These are phyloP conservation scores for Phytopythium aichiense DNA, from an alignment of 352 stramenopile species.

Conservation along the genomic window DNA sequence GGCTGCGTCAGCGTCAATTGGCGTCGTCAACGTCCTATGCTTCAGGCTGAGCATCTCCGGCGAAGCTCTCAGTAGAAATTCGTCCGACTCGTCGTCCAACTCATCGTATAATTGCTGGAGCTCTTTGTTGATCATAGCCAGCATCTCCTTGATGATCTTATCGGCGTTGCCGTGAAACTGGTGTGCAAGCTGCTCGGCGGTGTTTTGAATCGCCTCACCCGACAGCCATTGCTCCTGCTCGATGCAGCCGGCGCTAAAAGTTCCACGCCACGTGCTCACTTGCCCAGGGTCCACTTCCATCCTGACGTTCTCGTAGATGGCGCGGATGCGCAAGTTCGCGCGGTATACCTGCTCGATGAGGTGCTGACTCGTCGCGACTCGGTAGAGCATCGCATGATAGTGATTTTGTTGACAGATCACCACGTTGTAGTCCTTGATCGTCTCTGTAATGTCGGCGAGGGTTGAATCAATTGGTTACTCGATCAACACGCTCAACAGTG, in stretches of 20 bases:
- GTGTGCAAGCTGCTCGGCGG: background rate
- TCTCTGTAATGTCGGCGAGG: background rate
- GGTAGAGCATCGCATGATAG: background rate
- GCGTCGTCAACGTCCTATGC: background rate
- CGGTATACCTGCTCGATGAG: background rate
- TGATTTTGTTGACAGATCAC: background rate
- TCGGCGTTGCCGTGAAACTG: background rate
- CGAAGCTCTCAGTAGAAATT: background rate
- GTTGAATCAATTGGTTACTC: background rate
- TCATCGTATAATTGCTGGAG: background rate
- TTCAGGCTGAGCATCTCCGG: background rate
- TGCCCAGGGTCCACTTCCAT: background rate
- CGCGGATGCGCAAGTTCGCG: background rate
- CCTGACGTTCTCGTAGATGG: background rate
- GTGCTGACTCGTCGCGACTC: background rate
- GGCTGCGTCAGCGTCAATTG: background rate
- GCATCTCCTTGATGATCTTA: background rate
- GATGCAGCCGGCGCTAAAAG: background rate
- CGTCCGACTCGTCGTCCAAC: background rate
- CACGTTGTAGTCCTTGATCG: background rate
- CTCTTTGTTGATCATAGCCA: background rate
- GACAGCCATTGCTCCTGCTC: background rate
- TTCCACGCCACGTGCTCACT: background rate
- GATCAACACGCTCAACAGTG: background rate
- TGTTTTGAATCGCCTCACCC: background rate